Evolutionary conservation across 345 rosid species (phyloP), one percentile per base, ranked within the genome.

Genomic region (Combretum micranthum): DNA sequence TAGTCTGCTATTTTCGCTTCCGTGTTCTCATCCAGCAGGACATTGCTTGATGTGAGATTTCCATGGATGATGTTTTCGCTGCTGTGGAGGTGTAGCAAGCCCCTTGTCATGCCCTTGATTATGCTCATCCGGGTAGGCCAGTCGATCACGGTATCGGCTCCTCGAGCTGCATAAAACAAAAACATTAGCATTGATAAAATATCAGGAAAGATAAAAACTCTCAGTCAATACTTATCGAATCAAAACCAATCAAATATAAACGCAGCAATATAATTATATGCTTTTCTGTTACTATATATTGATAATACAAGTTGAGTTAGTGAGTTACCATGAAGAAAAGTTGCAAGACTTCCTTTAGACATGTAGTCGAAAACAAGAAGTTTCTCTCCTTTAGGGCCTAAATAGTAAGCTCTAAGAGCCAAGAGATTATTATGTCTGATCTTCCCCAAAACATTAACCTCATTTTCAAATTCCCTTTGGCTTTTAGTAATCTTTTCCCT

Each of bases 351-450:
- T 12, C 96, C 98, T 50, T 76, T 84, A 17, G 86, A 21, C 95
- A 88, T 86, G 80, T 86, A 88, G 66, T 92, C 98, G 47, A 88
- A 88, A 50, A 86, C 98, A 42, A 92, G 90, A 51, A 88, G 95
- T 78, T 84, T 92, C 77, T 88, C 98, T 53, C 98, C 95, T 65
- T 92, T 92, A 16, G 98, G 96, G 20, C 98, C 98, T 60, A 88
- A 71, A 76, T 92, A 92, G 63, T 84, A 92, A 22, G 95, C 98
- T 57, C 96, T 69, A 22, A 92, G 76, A 0, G 98, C 79, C 47
- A 86, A 65, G 17, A 92, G 90, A 71, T 92, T 92, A 0, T 67
- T 80, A 50, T 92, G 89, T 19, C 93, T 73, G 51, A 92, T 83
- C 76, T 78, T 81, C 15, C 98, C 98, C 43, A 92, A 75, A 0